Evolutionary conservation across 106 monocot species (phyloP), one percentile per base, ranked within the genome.

Genomic region (Allium sativum): DNA sequence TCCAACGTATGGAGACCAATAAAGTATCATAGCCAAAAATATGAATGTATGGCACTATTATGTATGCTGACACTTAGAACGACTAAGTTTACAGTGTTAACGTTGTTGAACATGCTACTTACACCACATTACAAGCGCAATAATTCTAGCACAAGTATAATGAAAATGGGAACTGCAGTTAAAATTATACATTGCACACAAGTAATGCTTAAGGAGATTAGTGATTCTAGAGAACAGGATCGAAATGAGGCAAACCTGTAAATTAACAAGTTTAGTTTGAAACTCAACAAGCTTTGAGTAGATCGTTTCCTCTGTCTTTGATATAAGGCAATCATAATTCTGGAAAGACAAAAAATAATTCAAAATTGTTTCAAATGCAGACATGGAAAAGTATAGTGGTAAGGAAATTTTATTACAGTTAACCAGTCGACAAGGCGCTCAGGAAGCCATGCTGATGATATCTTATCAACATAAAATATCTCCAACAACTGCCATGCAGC

Each of bases 341-440:
- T 96, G 55, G 19, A 14, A 40, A 20, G 21, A 62, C 19, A 12
- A 13, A 48, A 67, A 67, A 66, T 51, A 65, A 40, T 3, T 59
- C 0, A 61, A 45, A 18, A 40, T 40, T 3, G 8, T 40, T 44
- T 6, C n/a, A 40, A 40, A 62, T 18, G 5, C 31, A 31, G 5
- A 31, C 31, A 31, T 31, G 5, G 55, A 7, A 8, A 70, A 69
- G 18, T 41, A 72, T 5, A 53, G n/a, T 11, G 8, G 44, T 0
- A 59, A 72, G 65, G 74, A 73, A 74, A 74, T 73, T 77, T 58
- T 61, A 76, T 82, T 82, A 96, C 95, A 68, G 81, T 81, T 82
- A 90, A 78, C 95, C 95, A 96, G 75, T 96, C 95, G 59, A 82
- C 87, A 70, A 96, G 79, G 12, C 78, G 47, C 67, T 87, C 95